These are phyloP conservation scores for Fusarium cyanostomum DNA, from an alignment of 2,329 filamentous ascomycete species.

Conservation along the genomic window DNA sequence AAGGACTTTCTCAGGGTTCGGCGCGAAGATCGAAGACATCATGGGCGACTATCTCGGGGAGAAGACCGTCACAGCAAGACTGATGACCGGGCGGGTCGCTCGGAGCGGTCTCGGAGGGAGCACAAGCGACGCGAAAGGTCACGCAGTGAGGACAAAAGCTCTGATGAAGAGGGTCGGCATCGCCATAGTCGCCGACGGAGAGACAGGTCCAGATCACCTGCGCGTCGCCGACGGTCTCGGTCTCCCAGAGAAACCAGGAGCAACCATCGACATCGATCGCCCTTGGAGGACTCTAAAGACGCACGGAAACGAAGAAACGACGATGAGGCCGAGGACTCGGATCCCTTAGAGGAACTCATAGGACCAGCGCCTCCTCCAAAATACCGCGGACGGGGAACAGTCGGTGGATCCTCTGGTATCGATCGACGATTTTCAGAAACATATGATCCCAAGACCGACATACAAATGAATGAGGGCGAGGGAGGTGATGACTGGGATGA, in stretches of 20 bases:
- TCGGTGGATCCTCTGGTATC: constrained; percentile 71
- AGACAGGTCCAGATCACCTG: constrained; percentile 42
- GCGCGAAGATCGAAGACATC: constrained; percentile 29
- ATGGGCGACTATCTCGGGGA: constrained; percentile 40
- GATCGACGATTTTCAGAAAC: constrained; percentile 80
- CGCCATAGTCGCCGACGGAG: constrained; percentile 30
- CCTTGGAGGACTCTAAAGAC: constrained; percentile 22
- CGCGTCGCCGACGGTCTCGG: constrained; percentile 42
- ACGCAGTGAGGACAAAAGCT: constrained; percentile 19
- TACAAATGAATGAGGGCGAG: constrained; percentile 58
- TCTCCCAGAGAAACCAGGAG: constrained; percentile 46
- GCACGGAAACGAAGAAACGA: constrained; percentile 25
- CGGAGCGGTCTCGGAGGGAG: constrained; percentile 25
- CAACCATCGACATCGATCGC: constrained; percentile 49
- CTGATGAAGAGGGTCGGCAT: constrained; percentile 23
- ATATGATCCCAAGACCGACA: constrained; percentile 67
- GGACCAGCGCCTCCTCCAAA: constrained; percentile 72
- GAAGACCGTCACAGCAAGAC: constrained; percentile 30
- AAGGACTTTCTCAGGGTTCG: constrained; percentile 37
- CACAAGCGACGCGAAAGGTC: constrained; percentile 32
- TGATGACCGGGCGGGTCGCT: constrained; percentile 22
- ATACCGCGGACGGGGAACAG: constrained; percentile 74
- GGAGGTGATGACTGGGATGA: constrained; percentile 79
- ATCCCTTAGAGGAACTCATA: constrained; percentile 79
- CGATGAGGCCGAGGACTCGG: constrained; percentile 57